Evolutionary conservation across 345 rosid species (phyloP).

Genomic region (Linum tenue): DNA sequence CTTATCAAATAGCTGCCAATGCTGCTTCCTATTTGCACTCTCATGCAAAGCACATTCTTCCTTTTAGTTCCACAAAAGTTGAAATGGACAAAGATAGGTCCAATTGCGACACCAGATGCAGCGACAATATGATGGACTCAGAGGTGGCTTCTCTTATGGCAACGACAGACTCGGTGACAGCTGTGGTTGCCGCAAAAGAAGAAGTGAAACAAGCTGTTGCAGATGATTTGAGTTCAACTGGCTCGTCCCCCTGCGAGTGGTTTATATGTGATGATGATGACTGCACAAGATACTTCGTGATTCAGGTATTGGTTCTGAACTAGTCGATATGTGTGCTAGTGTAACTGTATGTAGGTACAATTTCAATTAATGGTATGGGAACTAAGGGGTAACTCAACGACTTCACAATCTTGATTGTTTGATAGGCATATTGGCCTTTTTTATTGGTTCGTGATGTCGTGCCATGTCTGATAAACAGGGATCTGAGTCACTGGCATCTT

Average conservation of each 20-base stretch:
- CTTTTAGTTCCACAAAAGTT: constrained; percentile 36
- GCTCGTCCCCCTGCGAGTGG: constrained; percentile 90
- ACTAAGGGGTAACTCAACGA: no score
- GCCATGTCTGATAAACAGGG: constrained; percentile 41
- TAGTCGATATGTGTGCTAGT: neutral
- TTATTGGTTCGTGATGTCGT: neutral
- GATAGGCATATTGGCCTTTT: no score
- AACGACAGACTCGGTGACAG: constrained; percentile 90
- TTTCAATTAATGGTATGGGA: no score
- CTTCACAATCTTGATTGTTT: no score
- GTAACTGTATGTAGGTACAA: neutral
- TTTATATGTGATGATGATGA: constrained; percentile 80
- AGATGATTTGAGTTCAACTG: constrained; percentile 64
- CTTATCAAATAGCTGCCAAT: constrained; percentile 70
- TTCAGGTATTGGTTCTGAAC: constrained; percentile 47
- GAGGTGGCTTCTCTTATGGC: constrained; percentile 66
- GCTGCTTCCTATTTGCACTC: constrained; percentile 82
- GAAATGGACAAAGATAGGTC: constrained; percentile 16
- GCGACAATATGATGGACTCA: constrained; percentile 25
- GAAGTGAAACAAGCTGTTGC: constrained; percentile 98
- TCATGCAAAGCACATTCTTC: constrained; percentile 54
- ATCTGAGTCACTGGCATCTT: constrained; percentile 82
- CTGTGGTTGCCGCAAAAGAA: constrained; percentile 92
- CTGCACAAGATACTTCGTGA: constrained; percentile 72
- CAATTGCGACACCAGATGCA: constrained; percentile 15